Percentiles rank a stretch among this genome's conserved stretches.
phyloP scores from a whole-genome alignment of 2,329 filamentous ascomycete genomes.

The Biscogniauxia sp. region DNA sequence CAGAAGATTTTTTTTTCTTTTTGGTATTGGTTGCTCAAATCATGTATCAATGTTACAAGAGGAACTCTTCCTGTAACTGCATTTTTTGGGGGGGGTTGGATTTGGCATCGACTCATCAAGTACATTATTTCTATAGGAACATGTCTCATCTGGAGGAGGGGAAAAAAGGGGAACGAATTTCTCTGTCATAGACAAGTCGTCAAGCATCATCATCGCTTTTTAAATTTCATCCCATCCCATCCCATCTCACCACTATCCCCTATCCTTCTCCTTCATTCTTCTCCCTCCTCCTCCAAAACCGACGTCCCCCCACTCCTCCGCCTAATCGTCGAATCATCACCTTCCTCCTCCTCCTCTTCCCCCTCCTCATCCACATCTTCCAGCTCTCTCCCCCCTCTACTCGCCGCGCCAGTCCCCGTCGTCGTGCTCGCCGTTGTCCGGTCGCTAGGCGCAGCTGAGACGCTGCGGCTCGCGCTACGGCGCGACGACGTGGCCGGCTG shows the following conservation, averaged over 20 bases:
- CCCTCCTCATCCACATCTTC: conserved; percentile 19
- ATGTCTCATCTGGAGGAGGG: too few relatives aligned
- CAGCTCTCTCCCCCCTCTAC: conserved; percentile 6
- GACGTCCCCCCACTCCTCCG: conserved; percentile 8
- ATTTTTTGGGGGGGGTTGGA: too few relatives aligned
- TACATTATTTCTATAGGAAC: too few relatives aligned
- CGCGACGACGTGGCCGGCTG: conserved; percentile 10
- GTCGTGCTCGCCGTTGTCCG: background rate
- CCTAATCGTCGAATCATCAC: conserved; percentile 10
- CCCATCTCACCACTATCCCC: background rate
- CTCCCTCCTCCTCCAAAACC: conserved; percentile 12
- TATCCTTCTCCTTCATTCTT: background rate
- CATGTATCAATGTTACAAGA: too few relatives aligned
- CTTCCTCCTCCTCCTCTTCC: conserved; percentile 9
- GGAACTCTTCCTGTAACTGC: too few relatives aligned
- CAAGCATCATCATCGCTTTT: background rate
- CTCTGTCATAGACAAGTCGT: too few relatives aligned
- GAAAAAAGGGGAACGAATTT: too few relatives aligned
- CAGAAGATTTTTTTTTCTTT: too few relatives aligned
- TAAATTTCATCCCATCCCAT: background rate
- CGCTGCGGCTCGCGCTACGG: conserved; percentile 21
- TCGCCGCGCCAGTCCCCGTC: conserved; percentile 2
- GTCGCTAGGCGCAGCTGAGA: conserved; percentile 14
- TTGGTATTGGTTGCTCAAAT: too few relatives aligned
- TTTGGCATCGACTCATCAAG: too few relatives aligned